Percentiles rank a stretch among this genome's conserved stretches.
Conservation (phyloP, 192 early-diverging fungal genomes). For the Coemansia sp. region DNA sequence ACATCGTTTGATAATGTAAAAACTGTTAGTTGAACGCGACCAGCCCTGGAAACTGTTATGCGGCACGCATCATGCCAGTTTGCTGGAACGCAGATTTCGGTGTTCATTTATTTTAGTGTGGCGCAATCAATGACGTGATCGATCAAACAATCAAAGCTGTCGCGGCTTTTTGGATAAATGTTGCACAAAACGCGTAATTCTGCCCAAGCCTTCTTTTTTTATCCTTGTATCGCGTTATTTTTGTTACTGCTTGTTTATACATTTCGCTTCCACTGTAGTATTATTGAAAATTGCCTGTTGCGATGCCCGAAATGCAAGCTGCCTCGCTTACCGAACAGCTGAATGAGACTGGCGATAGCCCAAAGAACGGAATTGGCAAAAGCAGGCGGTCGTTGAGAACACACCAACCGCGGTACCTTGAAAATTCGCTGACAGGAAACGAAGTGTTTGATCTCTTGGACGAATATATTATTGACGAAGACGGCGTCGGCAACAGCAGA, state of each 20-base stretch:
- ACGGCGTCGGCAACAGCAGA: slow-evolving; percentile 1
- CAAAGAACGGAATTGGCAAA: not conserved
- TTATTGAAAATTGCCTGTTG: not conserved
- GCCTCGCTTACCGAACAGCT: slow-evolving; percentile 5
- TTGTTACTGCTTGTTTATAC: slow-evolving; percentile 2
- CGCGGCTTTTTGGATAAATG: not conserved
- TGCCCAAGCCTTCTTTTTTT: not conserved
- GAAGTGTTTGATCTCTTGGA: slow-evolving; percentile 52
- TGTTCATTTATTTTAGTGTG: not conserved
- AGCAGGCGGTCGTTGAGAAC: slow-evolving; percentile 38
- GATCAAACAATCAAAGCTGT: no score
- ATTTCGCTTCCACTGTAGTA: not conserved
- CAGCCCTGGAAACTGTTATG: not conserved
- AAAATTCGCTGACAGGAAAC: slow-evolving; percentile 43
- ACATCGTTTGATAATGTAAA: slow-evolving; percentile 1
- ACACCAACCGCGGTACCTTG: slow-evolving; percentile 36
- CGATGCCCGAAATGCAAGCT: slow-evolving; percentile 21
- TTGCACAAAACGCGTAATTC: not conserved
- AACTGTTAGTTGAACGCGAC: not conserved
- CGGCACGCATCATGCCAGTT: no score
- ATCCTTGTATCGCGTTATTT: not conserved
- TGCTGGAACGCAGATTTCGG: no score
- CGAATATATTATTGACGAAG: slow-evolving; percentile 35
- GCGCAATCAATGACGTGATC: no score
- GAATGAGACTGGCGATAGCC: not conserved